These are phyloP conservation scores for Excoecaria cochinchinensis DNA, from an alignment of 345 rosid genomes.

Conservation along the genomic window DNA sequence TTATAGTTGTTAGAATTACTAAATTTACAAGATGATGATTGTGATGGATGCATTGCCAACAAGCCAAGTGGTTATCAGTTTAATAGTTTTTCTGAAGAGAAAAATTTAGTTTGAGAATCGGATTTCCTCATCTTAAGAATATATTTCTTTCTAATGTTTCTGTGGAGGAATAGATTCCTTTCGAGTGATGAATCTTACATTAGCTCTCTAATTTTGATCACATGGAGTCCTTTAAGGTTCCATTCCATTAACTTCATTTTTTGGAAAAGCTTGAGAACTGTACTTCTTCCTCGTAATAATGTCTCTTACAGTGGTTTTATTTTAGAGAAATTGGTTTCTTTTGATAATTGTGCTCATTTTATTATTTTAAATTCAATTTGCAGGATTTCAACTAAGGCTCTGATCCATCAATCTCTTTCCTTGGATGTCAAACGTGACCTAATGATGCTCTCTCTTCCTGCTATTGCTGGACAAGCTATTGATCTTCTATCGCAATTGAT, in stretches of 20 bases:
- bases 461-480: conserved; percentile 85
- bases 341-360: not conserved
- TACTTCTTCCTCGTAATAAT: not conserved
- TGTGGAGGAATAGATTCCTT: not conserved
- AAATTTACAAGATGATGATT: not conserved
- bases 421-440: conserved; percentile 63
- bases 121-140: not conserved
- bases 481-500: conserved; percentile 81
- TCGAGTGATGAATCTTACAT: not conserved
- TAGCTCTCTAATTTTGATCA: not conserved
- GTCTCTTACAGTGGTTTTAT: not conserved
- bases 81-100: too few relatives aligned
- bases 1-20: too few relatives aligned
- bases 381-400: conserved; percentile 41
- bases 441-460: conserved; percentile 80
- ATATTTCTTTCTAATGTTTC: not conserved
- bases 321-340: conserved; percentile 2
- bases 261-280: not conserved
- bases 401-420: conserved; percentile 28
- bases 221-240: not conserved
- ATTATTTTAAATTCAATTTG: conserved; percentile 17
- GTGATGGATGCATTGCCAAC: not conserved
- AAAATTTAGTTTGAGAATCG: not conserved
- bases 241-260: not conserved
- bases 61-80: not conserved